A percentile compares a stretch with the other conserved stretches of the same genome.
phyloP scores from a whole-genome alignment of 2,329 filamentous ascomycete genomes.

The Neopestalotiopsis rosae region DNA sequence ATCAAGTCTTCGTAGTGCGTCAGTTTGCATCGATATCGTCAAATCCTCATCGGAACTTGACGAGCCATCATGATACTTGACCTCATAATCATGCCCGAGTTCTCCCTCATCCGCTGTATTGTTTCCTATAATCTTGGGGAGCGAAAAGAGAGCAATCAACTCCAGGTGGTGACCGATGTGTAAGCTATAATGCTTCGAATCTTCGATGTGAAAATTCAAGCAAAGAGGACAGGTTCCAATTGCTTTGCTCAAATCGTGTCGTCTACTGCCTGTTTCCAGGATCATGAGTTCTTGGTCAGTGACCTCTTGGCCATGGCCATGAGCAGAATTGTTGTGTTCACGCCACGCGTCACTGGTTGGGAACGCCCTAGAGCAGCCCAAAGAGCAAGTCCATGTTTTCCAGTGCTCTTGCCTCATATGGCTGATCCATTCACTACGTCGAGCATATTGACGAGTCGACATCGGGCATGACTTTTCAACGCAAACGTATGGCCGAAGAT shows the following conservation, averaged over 20 bases:
- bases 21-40: too few species aligned
- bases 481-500: constrained; percentile 3
- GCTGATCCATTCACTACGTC: not conserved
- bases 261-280: not conserved
- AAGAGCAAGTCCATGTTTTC: not conserved
- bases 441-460: not conserved
- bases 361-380: not conserved
- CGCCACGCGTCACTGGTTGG: not conserved
- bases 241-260: not conserved
- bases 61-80: too few species aligned
- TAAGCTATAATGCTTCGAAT: not conserved
- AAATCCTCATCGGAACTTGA: too few species aligned
- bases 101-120: not conserved
- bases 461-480: not conserved
- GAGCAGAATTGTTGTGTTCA: not conserved
- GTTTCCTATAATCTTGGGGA: not conserved
- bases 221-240: not conserved
- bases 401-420: not conserved
- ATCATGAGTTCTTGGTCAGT: not conserved
- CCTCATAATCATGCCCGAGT: not conserved
- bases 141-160: not conserved
- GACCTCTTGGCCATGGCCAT: not conserved
- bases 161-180: not conserved
- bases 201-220: not conserved
- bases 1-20: too few species aligned